Base-by-base conservation (phyloP, 2,329 filamentous ascomycete species). In the Elsinoe necatrix region DNA sequence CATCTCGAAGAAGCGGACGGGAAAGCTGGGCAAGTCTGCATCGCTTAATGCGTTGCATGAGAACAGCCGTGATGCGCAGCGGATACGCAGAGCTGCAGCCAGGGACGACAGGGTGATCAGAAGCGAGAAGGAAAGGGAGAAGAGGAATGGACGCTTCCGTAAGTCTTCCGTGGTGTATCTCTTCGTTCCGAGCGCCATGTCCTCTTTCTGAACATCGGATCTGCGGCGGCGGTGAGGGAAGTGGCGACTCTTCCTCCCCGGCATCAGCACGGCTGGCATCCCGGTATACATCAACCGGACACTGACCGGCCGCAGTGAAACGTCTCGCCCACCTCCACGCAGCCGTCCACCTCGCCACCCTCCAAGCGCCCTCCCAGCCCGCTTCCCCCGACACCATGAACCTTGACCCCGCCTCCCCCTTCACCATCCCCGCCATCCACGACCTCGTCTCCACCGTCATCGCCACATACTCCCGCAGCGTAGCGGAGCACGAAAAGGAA, bases 1-100 rank as follows among this genome's bases (percentile, higher is more conserved):
- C 62, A 92, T 97, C 62, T 77, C 83, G 31, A 95, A 95, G 76
- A 96, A 95, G 80, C 96, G 96, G 79, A 18, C 23, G 12, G 35
- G 18, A 8, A 55, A 31, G 14, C 25, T 20, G 18, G 52, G 52
- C 4, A 83, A 86, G 63, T 82, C 83, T 62, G 83, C 83, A 18
- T 82, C 83, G 37, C 79, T 89, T 47, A 84, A 85, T 27, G 79
- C 85, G 11, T 78, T 97, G 20, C 92, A 97, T 67, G 86, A 90
- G 71, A 89, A 89, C 69, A 95, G 90, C 59, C 80, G 93, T 63
- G 89, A 97, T 75, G 87, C 90, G 2, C 82, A 86, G 66, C 82
- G 89, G 54, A 76, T 97, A 61, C 86, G 89, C 69, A 81, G 84
- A 65, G 93, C 93, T 18, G 81, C 82, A 60, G 80, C 85, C 61